Evolutionary conservation across 1,284 basidiomycete species (phyloP), one percentile per base, ranked within the genome.

Genomic region (Ustilago shanxiensis): DNA sequence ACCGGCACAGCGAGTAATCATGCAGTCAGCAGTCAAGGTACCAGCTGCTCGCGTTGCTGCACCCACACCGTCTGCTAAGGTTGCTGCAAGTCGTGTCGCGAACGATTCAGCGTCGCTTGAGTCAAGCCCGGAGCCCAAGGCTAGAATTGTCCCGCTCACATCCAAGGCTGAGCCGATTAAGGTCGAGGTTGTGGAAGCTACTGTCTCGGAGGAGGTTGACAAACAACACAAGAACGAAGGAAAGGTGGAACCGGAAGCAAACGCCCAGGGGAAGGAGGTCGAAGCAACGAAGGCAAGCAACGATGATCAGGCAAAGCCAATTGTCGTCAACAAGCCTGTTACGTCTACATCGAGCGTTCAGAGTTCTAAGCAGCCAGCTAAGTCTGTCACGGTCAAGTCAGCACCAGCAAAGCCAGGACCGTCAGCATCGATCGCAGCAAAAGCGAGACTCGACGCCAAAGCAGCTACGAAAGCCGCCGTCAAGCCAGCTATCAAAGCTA

Each of bases 1-100:
- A 3, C 67, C 64, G 8, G 67, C 67, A n/a, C 67, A 75, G 22
- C 51, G 72, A 1, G 67, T 71, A 18, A 56, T 35, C 11, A 50
- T 64, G 49, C 57, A 51, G 2, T 60, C 63, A 1, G 72, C 67
- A 10, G 67, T 53, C 52, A 75, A 75, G 22, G 60, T 70, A 7
- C 41, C 67, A 31, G 72, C 72, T 9, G 66, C 56, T 45, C 60
- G 72, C 3, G 64, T 75, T 14, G 67, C 53, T 2, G 64, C 60
- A 14, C 60, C 64, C 0, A 75, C 72, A 9, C 72, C 72, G 1
- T 74, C 72, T 9, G 72, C 59, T 9, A 75, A 75, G 47, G 29
- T 66, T 3, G 54, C 67, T 20, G 60, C 67, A 1, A 63, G 44
- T 16, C 49, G 72, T 3, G 49, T 63, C 14, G 41, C 35, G 6